Conservation (phyloP, 495 filamentous ascomycete species). For the Hamigera avellanea region DNA sequence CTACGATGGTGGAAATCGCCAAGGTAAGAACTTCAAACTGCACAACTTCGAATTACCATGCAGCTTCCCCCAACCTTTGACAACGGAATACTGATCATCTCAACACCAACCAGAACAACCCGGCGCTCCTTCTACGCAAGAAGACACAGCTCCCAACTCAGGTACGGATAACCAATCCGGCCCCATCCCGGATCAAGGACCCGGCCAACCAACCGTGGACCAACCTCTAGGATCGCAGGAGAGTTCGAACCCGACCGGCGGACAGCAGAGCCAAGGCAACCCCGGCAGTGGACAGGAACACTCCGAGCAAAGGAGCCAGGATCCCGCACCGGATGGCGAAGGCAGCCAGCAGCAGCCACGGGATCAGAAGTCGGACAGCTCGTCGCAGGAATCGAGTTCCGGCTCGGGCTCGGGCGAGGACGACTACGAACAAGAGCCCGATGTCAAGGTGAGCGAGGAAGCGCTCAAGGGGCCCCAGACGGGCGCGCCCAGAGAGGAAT, state of each 20-base stretch:
- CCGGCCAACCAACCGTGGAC: background rate
- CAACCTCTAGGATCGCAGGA: background rate
- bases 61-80: background rate
- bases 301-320: background rate
- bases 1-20: conserved; percentile 32
- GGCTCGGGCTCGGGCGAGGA: background rate
- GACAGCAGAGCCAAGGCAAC: no score
- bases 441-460: conserved; percentile 19
- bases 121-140: conserved; percentile 12
- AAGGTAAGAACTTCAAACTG: conserved; percentile 17
- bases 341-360: background rate
- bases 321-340: background rate
- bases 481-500: conserved; percentile 13
- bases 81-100: no score
- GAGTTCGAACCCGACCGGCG: background rate
- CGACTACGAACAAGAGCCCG: background rate
- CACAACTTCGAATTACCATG: conserved; percentile 1
- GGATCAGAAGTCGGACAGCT: no score
- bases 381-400: background rate
- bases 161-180: background rate
- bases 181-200: background rate
- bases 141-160: conserved; percentile 10
- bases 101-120: conserved; percentile 24
- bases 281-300: background rate
- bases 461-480: conserved; percentile 23